These are phyloP conservation scores for Chaetomium sp. DNA, from an alignment of 2,329 filamentous ascomycete genomes.

Conservation along the genomic window DNA sequence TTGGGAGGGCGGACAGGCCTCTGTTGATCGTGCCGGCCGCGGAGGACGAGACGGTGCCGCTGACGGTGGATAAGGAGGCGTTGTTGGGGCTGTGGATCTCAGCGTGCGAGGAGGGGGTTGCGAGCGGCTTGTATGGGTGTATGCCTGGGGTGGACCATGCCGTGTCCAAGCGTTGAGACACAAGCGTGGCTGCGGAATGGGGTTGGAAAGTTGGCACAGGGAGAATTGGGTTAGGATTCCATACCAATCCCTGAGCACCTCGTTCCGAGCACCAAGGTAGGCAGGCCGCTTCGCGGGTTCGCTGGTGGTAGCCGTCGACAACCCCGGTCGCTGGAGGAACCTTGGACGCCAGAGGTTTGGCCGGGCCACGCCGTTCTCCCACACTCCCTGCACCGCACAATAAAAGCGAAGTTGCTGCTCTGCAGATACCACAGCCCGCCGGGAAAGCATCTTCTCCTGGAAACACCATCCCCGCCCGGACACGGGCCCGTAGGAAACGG, in stretches of 20 bases:
- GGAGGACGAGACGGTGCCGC: too few species aligned
- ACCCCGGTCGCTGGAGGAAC: background rate
- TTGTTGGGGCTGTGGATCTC: too few species aligned
- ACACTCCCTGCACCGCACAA: background rate
- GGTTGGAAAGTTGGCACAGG: conserved; percentile 1
- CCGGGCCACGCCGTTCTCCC: background rate
- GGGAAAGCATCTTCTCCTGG: conserved; percentile 6
- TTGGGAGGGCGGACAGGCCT: too few species aligned
- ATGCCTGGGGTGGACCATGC: too few species aligned
- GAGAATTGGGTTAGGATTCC: background rate
- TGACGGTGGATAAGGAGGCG: too few species aligned
- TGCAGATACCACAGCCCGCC: conserved; percentile 4
- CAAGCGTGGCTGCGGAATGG: too few species aligned
- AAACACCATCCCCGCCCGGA: conserved; percentile 7
- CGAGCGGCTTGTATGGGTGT: too few species aligned
- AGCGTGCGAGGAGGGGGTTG: too few species aligned
- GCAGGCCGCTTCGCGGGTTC: background rate
- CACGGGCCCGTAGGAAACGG: background rate
- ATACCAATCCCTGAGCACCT: conserved; percentile 1
- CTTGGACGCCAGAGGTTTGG: conserved; percentile 4
- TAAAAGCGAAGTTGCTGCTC: conserved; percentile 1
- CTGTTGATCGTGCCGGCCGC: too few species aligned
- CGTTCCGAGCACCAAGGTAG: background rate
- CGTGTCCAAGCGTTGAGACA: too few species aligned
- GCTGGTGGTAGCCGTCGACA: background rate